Conservation (phyloP, 108 stramenopile genomes). For the Nitzschia palea region DNA sequence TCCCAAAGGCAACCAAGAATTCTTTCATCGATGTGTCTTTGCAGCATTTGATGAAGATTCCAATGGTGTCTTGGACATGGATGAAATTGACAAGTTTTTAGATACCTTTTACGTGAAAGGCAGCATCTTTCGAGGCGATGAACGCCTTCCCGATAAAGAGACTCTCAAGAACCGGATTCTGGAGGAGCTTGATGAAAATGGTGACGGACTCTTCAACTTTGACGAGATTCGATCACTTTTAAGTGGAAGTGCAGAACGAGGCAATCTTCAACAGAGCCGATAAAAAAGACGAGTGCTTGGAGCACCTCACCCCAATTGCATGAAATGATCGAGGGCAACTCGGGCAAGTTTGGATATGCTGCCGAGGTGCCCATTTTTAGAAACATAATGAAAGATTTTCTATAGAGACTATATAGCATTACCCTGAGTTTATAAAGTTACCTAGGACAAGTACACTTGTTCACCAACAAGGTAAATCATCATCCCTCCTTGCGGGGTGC, state of each 20-base stretch:
- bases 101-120: constrained; percentile 19
- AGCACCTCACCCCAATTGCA: too few species aligned
- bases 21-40: constrained; percentile 21
- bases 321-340: too few species aligned
- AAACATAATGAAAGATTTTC: too few species aligned
- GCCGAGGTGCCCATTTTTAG: too few species aligned
- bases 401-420: too few species aligned
- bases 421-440: too few species aligned
- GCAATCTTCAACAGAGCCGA: background rate
- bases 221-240: constrained; percentile 7
- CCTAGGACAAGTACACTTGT: too few species aligned
- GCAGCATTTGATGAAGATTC: constrained; percentile 15
- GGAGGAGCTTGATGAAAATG: constrained; percentile 6
- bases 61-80: constrained; percentile 15
- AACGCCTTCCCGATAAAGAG: constrained; percentile 12
- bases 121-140: constrained; percentile 14
- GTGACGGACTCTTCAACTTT: constrained; percentile 10
- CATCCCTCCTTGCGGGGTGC: too few species aligned
- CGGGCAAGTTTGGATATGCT: background rate
- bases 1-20: constrained; percentile 24
- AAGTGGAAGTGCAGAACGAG: constrained; percentile 4
- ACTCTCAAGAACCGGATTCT: constrained; percentile 1
- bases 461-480: too few species aligned
- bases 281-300: too few species aligned
- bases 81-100: constrained; percentile 9